Base-by-base conservation (phyloP, 768 basidiomycete genomes). In the Agaricus blazei region DNA sequence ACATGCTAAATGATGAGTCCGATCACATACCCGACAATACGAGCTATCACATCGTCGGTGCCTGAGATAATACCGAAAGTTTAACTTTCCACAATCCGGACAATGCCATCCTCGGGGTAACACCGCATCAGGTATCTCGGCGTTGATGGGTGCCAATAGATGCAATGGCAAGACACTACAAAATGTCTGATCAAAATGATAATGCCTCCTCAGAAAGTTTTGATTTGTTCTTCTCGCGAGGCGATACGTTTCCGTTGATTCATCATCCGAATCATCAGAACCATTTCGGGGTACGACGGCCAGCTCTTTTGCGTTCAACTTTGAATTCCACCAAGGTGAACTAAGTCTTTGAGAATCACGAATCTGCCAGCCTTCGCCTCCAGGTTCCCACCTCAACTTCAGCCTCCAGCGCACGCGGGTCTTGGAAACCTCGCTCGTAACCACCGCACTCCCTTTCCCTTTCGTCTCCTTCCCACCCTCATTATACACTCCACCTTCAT, bases 21-120 rank as follows among this genome's bases (percentile, higher is more conserved):
- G 2, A 41, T 7, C 11, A 63, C 67, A 44, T 55, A 78, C 78
- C 67, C 65, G 61, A 59, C 81, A 83, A 1, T 28, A 47, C 3
- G 65, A 60, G 56, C 75, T 76, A 11, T 62, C 59, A 61, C 82
- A 83, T 58, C 68, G 66, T 46, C 78, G 70, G 58, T 79, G 76
- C 52, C 82, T 70, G 65, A 83, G 68, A 45, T 68, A 66, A 11
- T 57, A 58, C 60, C 80, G 76, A 44, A 70, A 70, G 48, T 81
- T 82, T 26, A 83, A 62, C 62, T 75, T 70, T 26, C 81, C 80
- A 54, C 82, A 83, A 0, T 58, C 48, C 2, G 26, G 54, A 57
- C 82, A 83, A 56, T 71, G 73, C 80, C 80, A 83, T 6, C 81
- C 82, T 1, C 59, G 59, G 29, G 73, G 75, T 50, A 81, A 71